Evolutionary conservation across 1,139 yeast species (phyloP).

Genomic region (Zygosaccharomyces sapae): DNA sequence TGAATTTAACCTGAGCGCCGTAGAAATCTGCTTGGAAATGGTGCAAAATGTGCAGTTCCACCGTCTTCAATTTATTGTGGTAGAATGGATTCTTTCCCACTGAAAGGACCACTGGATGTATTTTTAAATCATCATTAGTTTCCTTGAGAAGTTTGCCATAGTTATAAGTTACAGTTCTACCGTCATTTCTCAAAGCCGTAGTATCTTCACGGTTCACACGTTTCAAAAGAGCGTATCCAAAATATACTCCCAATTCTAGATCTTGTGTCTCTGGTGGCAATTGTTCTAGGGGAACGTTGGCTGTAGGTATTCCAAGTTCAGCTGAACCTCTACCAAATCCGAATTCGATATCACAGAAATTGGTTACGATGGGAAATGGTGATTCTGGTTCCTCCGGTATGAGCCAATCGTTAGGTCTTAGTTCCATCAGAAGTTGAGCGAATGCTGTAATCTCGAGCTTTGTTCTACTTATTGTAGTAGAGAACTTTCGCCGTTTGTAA

Average conservation of each 20-base stretch:
- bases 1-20: slow-evolving; percentile 69
- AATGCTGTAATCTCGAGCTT: background rate
- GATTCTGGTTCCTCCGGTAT: slow-evolving; percentile 48
- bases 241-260: slow-evolving; percentile 82
- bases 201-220: slow-evolving; percentile 20
- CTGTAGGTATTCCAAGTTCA: slow-evolving; percentile 93
- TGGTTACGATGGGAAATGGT: slow-evolving; percentile 66
- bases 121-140: slow-evolving; percentile 40
- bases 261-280: slow-evolving; percentile 40
- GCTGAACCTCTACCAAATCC: slow-evolving; percentile 97
- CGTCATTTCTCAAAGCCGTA: slow-evolving; percentile 32
- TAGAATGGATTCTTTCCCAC: slow-evolving; percentile 96
- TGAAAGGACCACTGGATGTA: slow-evolving; percentile 87
- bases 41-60: slow-evolving; percentile 84
- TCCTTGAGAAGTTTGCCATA: slow-evolving; percentile 51
- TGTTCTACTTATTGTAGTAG: background rate
- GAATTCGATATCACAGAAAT: slow-evolving; percentile 55
- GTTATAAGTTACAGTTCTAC: slow-evolving; percentile 50
- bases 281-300: slow-evolving; percentile 70
- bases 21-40: slow-evolving; percentile 66
- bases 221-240: slow-evolving; percentile 62
- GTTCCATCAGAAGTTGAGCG: background rate
- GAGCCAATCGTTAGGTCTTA: slow-evolving; percentile 19
- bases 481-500: background rate
- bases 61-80: slow-evolving; percentile 59